Percentiles rank a stretch among this genome's conserved stretches.
phyloP scores from a whole-genome alignment of 371 early-diverging fungal genomes.

The Syncephalastrum monosporum region DNA sequence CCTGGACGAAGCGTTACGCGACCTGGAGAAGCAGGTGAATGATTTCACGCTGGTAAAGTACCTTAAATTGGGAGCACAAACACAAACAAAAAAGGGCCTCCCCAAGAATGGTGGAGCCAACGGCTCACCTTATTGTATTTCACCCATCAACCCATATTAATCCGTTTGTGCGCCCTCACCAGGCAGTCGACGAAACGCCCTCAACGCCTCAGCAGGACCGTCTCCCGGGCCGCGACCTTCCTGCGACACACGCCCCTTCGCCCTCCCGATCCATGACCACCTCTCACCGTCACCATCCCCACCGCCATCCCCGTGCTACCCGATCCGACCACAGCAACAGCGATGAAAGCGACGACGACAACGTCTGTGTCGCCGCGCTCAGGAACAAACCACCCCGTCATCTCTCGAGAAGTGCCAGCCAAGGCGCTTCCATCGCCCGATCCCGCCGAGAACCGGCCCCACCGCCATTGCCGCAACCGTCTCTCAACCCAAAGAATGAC shows the following conservation, averaged over 20 bases:
- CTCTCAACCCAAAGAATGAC: conserved; percentile 3
- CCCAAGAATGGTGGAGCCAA: no score
- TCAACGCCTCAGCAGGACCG: conserved; percentile 4
- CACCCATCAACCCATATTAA: conserved; percentile 11
- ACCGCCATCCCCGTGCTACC: neutral
- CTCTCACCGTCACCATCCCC: neutral
- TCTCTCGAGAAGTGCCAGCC: neutral
- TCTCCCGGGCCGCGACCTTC: neutral
- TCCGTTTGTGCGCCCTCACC: neutral
- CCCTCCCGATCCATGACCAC: neutral
- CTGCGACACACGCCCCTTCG: neutral
- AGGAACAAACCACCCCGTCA: conserved; percentile 14
- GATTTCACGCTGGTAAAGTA: conserved; percentile 40
- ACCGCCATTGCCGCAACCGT: neutral
- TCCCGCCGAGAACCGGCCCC: conserved; percentile 1
- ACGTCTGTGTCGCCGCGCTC: conserved; percentile 28
- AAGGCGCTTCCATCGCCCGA: neutral
- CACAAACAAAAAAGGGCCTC: neutral
- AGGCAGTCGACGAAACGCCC: conserved; percentile 2
- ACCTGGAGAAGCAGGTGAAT: conserved; percentile 43
- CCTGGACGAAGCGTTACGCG: conserved; percentile 32
- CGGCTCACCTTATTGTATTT: no score
- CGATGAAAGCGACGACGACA: conserved; percentile 36
- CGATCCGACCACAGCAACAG: neutral
- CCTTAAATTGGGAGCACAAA: no score